Conservation (phyloP, 2,329 filamentous ascomycete species). For the Decorospora gaudefroyi region DNA sequence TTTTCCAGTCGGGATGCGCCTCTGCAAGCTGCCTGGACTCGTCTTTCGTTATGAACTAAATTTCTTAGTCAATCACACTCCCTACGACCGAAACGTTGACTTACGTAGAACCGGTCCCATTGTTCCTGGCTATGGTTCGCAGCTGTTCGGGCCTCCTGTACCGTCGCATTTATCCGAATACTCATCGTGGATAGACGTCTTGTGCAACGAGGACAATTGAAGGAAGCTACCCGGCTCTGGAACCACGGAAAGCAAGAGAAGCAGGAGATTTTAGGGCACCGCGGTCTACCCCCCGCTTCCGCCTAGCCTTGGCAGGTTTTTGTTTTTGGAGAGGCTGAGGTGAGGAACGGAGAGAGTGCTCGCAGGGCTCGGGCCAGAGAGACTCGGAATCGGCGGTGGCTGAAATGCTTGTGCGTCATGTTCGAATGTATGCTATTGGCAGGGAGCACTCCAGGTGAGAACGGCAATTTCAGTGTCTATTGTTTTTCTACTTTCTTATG, state of each 20-base stretch:
- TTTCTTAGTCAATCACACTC: conserved; percentile 29
- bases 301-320: conserved; percentile 46
- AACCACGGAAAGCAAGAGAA: conserved; percentile 40
- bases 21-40: conserved; percentile 45
- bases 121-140: conserved; percentile 46
- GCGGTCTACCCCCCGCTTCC: conserved; percentile 44
- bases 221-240: conserved; percentile 36
- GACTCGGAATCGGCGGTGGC: conserved; percentile 47
- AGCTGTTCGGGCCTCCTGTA: conserved; percentile 42
- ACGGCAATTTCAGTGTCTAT: conserved; percentile 36
- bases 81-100: conserved; percentile 21
- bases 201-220: conserved; percentile 28
- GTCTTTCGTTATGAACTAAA: conserved; percentile 46
- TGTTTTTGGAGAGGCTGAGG: conserved; percentile 48
- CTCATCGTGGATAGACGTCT: conserved; percentile 37
- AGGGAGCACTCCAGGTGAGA: conserved; percentile 30
- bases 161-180: conserved; percentile 47
- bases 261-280: conserved; percentile 46
- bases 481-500: conserved; percentile 37
- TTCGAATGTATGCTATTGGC: conserved; percentile 40
- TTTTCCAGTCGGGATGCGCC: conserved; percentile 45
- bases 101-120: conserved; percentile 48
- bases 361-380: conserved; percentile 45
- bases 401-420: conserved; percentile 48
- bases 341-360: conserved; percentile 44